Conservation (phyloP, 768 basidiomycete genomes). For the Russula virescens region DNA sequence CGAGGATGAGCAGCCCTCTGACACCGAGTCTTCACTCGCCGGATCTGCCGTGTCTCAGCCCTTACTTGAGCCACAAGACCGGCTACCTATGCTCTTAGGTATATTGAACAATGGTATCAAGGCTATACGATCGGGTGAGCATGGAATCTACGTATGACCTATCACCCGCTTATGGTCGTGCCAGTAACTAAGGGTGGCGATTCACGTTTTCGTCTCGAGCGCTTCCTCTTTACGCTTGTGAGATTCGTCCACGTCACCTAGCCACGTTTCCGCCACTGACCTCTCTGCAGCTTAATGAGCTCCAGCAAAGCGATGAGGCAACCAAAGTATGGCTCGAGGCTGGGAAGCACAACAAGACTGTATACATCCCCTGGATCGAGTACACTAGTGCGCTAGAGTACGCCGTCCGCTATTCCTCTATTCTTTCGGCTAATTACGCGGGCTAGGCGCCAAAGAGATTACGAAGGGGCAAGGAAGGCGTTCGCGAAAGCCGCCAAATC, state of each 20-base stretch:
- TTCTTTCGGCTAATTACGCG: background rate
- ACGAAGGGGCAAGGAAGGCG: constrained; percentile 56
- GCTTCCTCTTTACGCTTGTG: constrained; percentile 72
- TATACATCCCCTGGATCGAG: constrained; percentile 68
- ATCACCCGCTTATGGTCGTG: background rate
- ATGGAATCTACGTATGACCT: background rate
- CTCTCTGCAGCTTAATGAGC: constrained; percentile 37
- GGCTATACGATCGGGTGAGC: constrained; percentile 11
- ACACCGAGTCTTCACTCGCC: background rate
- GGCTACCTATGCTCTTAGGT: constrained; percentile 47
- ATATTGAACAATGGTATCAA: constrained; percentile 27
- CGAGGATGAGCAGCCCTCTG: constrained; percentile 1
- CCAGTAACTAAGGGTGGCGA: constrained; percentile 67
- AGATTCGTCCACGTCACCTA: constrained; percentile 38
- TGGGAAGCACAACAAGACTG: constrained; percentile 59
- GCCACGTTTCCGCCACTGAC: background rate
- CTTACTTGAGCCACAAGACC: constrained; percentile 36
- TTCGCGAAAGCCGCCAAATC: constrained; percentile 64
- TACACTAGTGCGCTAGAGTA: constrained; percentile 74
- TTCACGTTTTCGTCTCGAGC: constrained; percentile 73
- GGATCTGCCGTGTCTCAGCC: constrained; percentile 25
- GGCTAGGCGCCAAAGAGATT: constrained; percentile 45
- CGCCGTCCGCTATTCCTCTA: constrained; percentile 27
- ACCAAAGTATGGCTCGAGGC: constrained; percentile 61
- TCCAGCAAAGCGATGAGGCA: constrained; percentile 30